Percentiles rank a stretch among this genome's conserved stretches.
Conservation (phyloP, 495 filamentous ascomycete species). For the Podospora sp. region DNA sequence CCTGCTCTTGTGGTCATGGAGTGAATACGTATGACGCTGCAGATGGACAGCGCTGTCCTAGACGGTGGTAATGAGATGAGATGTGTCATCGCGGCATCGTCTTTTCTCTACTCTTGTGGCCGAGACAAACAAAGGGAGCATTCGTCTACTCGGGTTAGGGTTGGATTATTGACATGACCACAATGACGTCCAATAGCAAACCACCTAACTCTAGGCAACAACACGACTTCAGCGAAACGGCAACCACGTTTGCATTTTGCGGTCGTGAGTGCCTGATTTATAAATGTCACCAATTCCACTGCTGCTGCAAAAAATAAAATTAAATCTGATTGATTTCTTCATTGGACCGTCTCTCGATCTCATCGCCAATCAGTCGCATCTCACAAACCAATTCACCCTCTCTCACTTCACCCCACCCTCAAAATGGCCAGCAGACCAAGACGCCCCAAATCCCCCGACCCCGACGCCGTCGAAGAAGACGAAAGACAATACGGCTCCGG, state of each 20-base stretch:
- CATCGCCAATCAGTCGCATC: neutral
- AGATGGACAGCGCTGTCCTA: no score
- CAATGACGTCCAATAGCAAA: neutral
- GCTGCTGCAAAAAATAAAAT: neutral
- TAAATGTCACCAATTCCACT: neutral
- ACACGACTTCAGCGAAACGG: neutral
- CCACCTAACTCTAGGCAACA: neutral
- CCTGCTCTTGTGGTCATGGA: no score
- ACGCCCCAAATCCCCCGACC: conserved; percentile 45
- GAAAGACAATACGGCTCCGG: conserved; percentile 51
- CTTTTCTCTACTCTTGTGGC: no score
- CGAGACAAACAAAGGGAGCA: no score
- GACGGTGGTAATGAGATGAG: no score
- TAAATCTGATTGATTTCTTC: neutral
- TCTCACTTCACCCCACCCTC: neutral
- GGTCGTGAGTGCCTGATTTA: neutral
- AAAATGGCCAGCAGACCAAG: conserved; percentile 20
- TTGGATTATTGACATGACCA: neutral
- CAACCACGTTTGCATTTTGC: neutral
- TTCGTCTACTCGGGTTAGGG: neutral
- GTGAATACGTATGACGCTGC: no score
- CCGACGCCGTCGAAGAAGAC: conserved; percentile 55
- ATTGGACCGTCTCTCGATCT: neutral
- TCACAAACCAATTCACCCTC: neutral
- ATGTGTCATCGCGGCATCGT: no score